Percentiles rank a stretch among this genome's conserved stretches.
phyloP scores from a whole-genome alignment of 345 rosid genomes.

The Eucalyptus fibrosa region DNA sequence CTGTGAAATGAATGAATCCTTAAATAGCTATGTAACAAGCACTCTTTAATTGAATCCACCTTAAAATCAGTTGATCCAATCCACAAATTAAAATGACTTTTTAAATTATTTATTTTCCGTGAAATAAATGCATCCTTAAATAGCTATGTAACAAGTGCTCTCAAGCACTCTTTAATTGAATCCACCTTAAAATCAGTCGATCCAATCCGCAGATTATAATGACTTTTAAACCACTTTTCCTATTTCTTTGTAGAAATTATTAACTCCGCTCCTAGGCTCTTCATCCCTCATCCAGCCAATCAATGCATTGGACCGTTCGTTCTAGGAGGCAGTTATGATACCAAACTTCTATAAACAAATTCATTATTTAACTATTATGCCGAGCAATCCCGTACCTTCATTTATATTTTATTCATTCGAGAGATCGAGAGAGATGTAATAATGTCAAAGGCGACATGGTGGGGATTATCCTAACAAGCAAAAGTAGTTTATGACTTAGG shows the following conservation, averaged over 20 bases:
- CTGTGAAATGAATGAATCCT: rapidly evolving
- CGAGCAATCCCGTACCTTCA: neutral
- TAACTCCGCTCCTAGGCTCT: neutral
- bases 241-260: neutral
- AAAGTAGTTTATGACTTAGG: neutral
- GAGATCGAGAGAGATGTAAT: neutral
- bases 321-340: neutral
- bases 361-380: neutral
- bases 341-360: neutral
- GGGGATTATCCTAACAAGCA: neutral
- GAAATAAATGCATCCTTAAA: neutral
- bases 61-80: neutral
- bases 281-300: neutral
- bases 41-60: neutral
- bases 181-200: neutral
- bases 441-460: neutral
- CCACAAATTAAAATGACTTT: neutral
- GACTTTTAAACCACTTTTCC: neutral
- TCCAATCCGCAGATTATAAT: neutral
- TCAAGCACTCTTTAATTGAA: neutral
- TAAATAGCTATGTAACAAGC: neutral
- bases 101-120: too few species aligned
- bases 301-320: neutral
- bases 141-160: neutral
- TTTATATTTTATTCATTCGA: neutral